phyloP scores from a whole-genome alignment of 2,329 filamentous ascomycete genomes.

The Parafenestella ontariensis region DNA sequence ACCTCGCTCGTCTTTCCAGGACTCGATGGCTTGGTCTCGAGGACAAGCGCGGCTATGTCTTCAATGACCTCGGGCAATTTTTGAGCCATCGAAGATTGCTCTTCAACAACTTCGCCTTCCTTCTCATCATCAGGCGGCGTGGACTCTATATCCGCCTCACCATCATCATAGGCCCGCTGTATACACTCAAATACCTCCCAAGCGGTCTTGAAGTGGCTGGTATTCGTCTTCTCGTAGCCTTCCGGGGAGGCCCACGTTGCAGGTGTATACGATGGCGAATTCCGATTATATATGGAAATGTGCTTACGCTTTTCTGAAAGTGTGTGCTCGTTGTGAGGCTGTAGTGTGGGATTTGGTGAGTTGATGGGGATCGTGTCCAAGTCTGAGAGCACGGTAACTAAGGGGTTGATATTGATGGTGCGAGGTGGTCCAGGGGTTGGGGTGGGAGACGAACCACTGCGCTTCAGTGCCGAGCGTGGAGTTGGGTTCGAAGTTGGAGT shows the following conservation, averaged over 20 bases:
- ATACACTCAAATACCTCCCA: neutral
- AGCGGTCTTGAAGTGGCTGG: conserved; percentile 8
- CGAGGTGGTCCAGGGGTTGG: neutral
- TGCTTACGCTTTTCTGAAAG: neutral
- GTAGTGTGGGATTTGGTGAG: neutral
- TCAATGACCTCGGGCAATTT: too few species aligned
- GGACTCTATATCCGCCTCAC: too few species aligned
- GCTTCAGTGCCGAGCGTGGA: too few species aligned
- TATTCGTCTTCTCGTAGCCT: conserved; percentile 17
- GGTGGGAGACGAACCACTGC: too few species aligned
- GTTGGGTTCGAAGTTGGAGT: too few species aligned
- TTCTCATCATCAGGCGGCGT: neutral
- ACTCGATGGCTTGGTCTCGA: neutral
- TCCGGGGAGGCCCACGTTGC: conserved; percentile 15
- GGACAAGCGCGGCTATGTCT: too few species aligned
- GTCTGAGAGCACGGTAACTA: neutral
- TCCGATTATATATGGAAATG: neutral
- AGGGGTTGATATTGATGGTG: neutral
- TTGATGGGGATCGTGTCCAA: neutral
- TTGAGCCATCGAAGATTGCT: too few species aligned
- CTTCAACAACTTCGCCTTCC: neutral
- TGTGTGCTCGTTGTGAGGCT: conserved; percentile 13
- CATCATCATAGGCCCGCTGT: too few species aligned
- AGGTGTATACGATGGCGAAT: conserved; percentile 1
- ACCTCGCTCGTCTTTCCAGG: neutral